Evolutionary conservation across 306 rosid species (phyloP), one percentile per base, ranked within the genome.

Genomic region (Mimosa bimucronata): DNA sequence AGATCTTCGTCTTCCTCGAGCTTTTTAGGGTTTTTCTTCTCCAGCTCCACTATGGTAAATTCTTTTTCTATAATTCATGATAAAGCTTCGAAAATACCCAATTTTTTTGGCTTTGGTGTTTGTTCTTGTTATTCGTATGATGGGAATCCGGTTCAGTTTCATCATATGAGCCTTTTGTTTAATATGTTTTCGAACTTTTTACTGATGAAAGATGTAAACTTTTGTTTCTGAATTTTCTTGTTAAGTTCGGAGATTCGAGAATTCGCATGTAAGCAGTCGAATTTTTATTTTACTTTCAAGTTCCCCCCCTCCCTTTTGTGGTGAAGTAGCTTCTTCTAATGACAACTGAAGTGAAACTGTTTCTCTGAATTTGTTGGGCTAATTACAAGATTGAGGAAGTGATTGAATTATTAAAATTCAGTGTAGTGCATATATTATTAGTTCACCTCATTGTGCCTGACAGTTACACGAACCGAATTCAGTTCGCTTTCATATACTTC

Each of bases 1-100:
- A 70, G 57, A 23, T 42, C 38, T 70, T 44, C 57, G 29, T 30
- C 57, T 42, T 44, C 23, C 13, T 9, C 1, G 37, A 23, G 23
- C 7, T 15, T 2, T 25, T 44, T 70, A 70, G 74, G 74, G 74
- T 70, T 70, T 69, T 14, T 13, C 11, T 42, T 69, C 74, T 25
- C 57, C 21, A 70, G 13, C 74, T 44, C 57, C 14, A 70, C 74
- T 6, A 70, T 70, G 74, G 74, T 70, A 42, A 42, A 6, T 41
- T 69, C 16, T 23, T 41, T 5, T 11, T n/a, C n/a, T 67, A 15
- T n/a, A 5, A 9, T 40, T 67, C 15, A 5, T 16, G 40, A 40
- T 61, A 25, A 14, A 44, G 30, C n/a, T 29, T 30, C 12, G 1
- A 19, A 61, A 70, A n/a, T 46, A 26, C 45, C 70, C 31, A 38